Conservation (phyloP, 2,329 filamentous ascomycete species). For the Tolypocladium guangdongense region DNA sequence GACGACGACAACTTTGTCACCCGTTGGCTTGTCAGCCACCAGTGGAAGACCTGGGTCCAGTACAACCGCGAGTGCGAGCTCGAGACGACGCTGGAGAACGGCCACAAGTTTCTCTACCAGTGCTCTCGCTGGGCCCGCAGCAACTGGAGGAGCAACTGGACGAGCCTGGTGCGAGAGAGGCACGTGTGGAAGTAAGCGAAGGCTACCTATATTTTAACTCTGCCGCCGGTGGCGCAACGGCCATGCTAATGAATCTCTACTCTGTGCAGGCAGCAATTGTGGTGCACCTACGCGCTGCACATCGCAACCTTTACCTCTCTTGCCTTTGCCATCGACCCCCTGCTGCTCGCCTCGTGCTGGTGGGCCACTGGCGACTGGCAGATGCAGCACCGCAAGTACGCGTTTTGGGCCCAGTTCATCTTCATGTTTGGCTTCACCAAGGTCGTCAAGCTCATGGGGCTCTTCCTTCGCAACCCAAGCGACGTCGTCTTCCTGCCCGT, state of each 20-base stretch:
- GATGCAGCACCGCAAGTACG: constrained; percentile 35
- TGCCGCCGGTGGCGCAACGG: neutral
- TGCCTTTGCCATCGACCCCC: constrained; percentile 66
- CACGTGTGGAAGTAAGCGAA: constrained; percentile 65
- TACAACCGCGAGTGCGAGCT: constrained; percentile 87
- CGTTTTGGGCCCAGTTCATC: constrained; percentile 50
- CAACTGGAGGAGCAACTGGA: constrained; percentile 96
- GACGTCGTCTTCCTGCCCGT: constrained; percentile 72
- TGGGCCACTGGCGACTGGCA: constrained; percentile 56
- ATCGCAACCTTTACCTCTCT: constrained; percentile 87
- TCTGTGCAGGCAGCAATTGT: constrained; percentile 64
- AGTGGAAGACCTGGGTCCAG: constrained; percentile 92
- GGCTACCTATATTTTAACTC: neutral
- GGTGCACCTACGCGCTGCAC: constrained; percentile 89
- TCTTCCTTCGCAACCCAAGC: constrained; percentile 74
- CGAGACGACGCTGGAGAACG: constrained; percentile 84
- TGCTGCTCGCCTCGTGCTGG: constrained; percentile 59
- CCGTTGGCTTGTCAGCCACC: constrained; percentile 83
- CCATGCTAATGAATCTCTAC: neutral
- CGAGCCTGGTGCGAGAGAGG: constrained; percentile 73
- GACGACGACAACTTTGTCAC: constrained; percentile 99
- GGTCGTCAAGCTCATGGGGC: constrained; percentile 78
- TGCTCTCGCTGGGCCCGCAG: constrained; percentile 92
- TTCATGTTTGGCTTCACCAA: constrained; percentile 82
- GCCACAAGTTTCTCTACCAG: constrained; percentile 81